Conservation (phyloP, 257 asterid species). For the Solanum piurae region DNA sequence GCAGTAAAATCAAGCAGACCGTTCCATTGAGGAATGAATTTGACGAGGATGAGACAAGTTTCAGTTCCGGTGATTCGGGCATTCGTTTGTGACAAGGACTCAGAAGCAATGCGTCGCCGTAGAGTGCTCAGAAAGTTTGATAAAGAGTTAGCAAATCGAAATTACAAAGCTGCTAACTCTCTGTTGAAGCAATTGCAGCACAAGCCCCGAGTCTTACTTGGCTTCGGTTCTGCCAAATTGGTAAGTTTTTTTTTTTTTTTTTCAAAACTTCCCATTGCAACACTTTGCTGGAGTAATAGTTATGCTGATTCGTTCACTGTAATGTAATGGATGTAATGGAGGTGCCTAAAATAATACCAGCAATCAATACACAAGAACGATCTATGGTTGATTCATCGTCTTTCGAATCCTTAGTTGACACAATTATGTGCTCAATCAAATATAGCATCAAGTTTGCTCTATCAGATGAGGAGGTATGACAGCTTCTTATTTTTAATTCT, state of each 20-base stretch:
- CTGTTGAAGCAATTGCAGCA: conserved; percentile 47
- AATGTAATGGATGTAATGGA: conserved; percentile 3
- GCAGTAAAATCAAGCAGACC: background rate
- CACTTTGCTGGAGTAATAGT: background rate
- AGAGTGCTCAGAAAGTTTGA: conserved; percentile 44
- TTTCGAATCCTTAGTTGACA: conserved; percentile 24
- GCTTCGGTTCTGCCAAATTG: conserved; percentile 47
- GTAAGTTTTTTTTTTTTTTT: conserved; percentile 8
- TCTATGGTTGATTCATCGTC: background rate
- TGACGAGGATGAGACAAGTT: background rate
- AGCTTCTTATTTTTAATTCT: background rate
- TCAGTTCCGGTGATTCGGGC: background rate
- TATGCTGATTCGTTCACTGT: background rate
- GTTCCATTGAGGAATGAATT: conserved; percentile 1
- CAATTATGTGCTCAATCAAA: conserved; percentile 30
- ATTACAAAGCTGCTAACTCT: conserved; percentile 50
- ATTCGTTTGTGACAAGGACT: background rate
- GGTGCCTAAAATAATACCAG: conserved; percentile 20
- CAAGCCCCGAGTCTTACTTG: conserved; percentile 44
- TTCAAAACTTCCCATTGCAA: background rate
- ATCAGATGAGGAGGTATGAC: conserved; percentile 24
- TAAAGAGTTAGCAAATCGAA: conserved; percentile 42
- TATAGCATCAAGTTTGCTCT: conserved; percentile 32
- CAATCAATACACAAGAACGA: background rate
- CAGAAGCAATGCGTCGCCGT: conserved; percentile 29